phyloP scores from a whole-genome alignment of 2,329 filamentous ascomycete genomes.

The Epicoccum sorghinum region DNA sequence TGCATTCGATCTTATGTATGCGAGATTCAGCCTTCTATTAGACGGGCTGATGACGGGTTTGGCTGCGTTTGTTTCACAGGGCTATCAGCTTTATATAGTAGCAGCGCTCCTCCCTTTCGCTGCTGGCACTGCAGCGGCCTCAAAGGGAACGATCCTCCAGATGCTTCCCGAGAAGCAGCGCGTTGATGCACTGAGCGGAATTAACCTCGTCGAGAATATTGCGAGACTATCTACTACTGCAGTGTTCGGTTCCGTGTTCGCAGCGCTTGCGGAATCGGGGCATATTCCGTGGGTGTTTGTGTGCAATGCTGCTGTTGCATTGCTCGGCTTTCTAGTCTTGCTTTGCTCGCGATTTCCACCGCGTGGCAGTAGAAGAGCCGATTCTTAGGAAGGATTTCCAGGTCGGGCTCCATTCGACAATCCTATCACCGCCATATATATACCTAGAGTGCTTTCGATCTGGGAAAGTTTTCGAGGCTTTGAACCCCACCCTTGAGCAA shows the following conservation, averaged over 20 bases:
- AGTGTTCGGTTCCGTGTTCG: slow-evolving; percentile 71
- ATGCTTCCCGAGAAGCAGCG: slow-evolving; percentile 69
- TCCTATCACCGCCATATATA: no score
- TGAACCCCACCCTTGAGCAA: no score
- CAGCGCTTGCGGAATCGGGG: slow-evolving; percentile 65
- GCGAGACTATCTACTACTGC: slow-evolving; percentile 67
- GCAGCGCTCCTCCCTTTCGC: slow-evolving; percentile 70
- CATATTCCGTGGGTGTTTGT: slow-evolving; percentile 69
- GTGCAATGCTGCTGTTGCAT: slow-evolving; percentile 66
- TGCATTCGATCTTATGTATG: slow-evolving; percentile 70
- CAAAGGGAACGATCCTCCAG: slow-evolving; percentile 75
- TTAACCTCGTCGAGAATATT: slow-evolving; percentile 73
- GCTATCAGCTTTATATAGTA: slow-evolving; percentile 73
- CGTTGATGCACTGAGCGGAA: slow-evolving; percentile 70
- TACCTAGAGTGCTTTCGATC: no score
- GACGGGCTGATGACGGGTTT: slow-evolving; percentile 69
- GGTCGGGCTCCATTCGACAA: no score
- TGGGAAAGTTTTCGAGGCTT: no score
- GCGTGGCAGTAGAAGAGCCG: slow-evolving; percentile 38
- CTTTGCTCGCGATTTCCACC: slow-evolving; percentile 56
- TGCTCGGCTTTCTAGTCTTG: slow-evolving; percentile 57
- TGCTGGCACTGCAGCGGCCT: slow-evolving; percentile 71
- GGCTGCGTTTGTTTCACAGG: slow-evolving; percentile 65
- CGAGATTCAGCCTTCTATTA: slow-evolving; percentile 68
- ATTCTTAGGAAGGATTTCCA: no score